These are phyloP conservation scores for Marasmius sp. DNA, from an alignment of 1,284 basidiomycete genomes.

Conservation along the genomic window DNA sequence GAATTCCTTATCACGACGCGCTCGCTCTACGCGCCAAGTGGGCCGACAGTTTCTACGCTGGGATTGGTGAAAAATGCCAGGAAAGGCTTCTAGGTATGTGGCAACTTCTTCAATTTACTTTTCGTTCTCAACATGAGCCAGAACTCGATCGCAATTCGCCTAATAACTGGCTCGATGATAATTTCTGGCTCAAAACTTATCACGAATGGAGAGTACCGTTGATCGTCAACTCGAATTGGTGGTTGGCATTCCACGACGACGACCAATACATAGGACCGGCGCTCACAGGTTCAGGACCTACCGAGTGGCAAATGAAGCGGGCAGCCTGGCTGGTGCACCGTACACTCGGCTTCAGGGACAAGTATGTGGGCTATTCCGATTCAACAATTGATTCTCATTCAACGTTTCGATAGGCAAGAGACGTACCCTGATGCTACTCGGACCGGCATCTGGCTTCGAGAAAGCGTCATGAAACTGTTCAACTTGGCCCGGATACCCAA, in stretches of 20 bases:
- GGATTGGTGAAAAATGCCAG: conserved; percentile 75
- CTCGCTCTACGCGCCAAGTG: conserved; percentile 62
- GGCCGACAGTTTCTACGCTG: conserved; percentile 73
- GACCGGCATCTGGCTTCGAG: conserved; percentile 67
- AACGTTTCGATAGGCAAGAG: conserved; percentile 43
- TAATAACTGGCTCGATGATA: conserved; percentile 95
- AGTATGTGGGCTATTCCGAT: conserved; percentile 39
- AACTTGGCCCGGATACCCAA: conserved; percentile 77
- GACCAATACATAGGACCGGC: conserved; percentile 41
- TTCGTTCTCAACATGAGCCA: conserved; percentile 28
- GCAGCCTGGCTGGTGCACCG: conserved; percentile 84
- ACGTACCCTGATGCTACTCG: conserved; percentile 56
- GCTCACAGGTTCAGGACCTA: conserved; percentile 42
- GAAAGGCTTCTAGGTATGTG: conserved; percentile 76
- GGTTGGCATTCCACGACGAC: conserved; percentile 84
- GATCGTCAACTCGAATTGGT: conserved; percentile 95
- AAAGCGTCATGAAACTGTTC: conserved; percentile 66
- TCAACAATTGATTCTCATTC: conserved; percentile 2
- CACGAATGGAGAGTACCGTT: conserved; percentile 88
- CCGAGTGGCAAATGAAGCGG: conserved; percentile 83
- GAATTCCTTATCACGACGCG: conserved; percentile 54
- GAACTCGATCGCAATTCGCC: conserved; percentile 86
- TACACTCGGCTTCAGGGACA: conserved; percentile 77
- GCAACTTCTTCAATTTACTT: conserved; percentile 4
- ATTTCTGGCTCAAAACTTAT: conserved; percentile 92